A percentile compares a stretch with the other conserved stretches of the same genome.
Evolutionary conservation across 2,329 filamentous ascomycete species (phyloP).

Genomic region (Trichoderma sp.): DNA sequence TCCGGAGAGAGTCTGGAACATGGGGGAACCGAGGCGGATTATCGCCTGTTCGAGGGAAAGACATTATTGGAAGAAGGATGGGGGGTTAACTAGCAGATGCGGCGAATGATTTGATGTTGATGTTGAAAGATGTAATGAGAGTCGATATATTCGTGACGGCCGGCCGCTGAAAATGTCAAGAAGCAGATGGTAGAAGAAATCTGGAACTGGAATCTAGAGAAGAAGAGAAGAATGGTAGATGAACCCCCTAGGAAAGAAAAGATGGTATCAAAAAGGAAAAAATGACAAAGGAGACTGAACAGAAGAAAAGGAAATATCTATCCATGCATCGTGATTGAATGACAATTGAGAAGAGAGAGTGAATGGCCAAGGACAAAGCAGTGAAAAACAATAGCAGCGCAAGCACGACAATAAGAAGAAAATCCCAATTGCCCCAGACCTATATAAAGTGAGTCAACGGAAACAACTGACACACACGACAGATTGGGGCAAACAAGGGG

Average conservation of each 20-base stretch:
- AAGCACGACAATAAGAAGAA: slow-evolving; percentile 11
- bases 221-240: not conserved
- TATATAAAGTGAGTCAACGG: not conserved
- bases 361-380: slow-evolving; percentile 6
- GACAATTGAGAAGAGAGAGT: slow-evolving; percentile 9
- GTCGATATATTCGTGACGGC: slow-evolving; percentile 22
- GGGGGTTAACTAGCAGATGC: slow-evolving; percentile 33
- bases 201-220: not conserved
- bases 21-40: slow-evolving; percentile 41
- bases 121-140: slow-evolving; percentile 25
- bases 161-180: slow-evolving; percentile 20
- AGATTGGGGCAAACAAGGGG: not conserved
- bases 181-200: not conserved
- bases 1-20: slow-evolving; percentile 44
- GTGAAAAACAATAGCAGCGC: slow-evolving; percentile 13
- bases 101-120: slow-evolving; percentile 29
- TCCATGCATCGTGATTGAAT: not conserved
- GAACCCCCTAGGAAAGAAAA: not conserved
- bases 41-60: slow-evolving; percentile 41
- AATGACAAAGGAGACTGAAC: not conserved
- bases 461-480: not conserved
- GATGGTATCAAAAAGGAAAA: not conserved
- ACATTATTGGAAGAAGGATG: slow-evolving; percentile 41
- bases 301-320: slow-evolving; percentile 3
- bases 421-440: not conserved